phyloP scores from a whole-genome alignment of 129 eudicot species.

The Calendula officinalis region DNA sequence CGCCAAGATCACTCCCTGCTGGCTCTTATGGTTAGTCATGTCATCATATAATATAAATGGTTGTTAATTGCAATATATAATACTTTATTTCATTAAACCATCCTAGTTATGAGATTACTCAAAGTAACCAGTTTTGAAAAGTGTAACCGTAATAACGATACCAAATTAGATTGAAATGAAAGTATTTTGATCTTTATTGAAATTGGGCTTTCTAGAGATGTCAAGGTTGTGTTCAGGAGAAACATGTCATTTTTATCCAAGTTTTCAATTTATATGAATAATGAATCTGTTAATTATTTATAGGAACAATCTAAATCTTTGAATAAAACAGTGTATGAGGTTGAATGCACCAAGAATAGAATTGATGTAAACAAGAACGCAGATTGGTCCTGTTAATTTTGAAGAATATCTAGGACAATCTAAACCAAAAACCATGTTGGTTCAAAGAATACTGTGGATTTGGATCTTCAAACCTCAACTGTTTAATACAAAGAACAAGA shows the following conservation, averaged over 20 bases:
- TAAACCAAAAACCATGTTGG: too few species aligned
- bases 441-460: too few species aligned
- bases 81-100: not conserved
- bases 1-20: slow-evolving; percentile 59
- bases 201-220: not conserved
- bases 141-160: not conserved
- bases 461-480: too few species aligned
- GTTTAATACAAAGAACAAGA: too few species aligned
- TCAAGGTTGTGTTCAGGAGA: too few species aligned
- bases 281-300: too few species aligned
- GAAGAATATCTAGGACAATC: too few species aligned
- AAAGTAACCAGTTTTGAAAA: not conserved
- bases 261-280: too few species aligned
- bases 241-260: too few species aligned
- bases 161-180: not conserved
- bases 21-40: slow-evolving; percentile 50
- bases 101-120: not conserved
- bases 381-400: too few species aligned
- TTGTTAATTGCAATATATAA: not conserved
- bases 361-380: too few species aligned
- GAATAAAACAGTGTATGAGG: not conserved
- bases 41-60: not conserved
- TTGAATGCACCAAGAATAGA: not conserved
- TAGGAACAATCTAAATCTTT: too few species aligned
- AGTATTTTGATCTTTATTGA: not conserved